Evolutionary conservation across 768 basidiomycete genomes (phyloP).

Genomic region (Auricularia sp.): DNA sequence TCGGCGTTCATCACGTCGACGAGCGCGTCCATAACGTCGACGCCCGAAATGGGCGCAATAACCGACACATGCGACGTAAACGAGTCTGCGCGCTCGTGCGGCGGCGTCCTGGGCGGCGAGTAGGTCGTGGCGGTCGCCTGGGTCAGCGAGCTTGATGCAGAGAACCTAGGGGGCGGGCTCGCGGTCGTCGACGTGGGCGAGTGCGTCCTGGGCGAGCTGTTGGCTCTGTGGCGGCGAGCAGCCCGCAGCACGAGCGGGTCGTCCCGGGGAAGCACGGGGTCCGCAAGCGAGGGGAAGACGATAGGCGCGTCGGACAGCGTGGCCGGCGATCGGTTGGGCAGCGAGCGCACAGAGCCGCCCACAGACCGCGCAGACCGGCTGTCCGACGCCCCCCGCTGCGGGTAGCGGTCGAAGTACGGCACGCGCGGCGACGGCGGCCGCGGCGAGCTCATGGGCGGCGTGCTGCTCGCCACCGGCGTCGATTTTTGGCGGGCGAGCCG

Average conservation of each 20-base stretch:
- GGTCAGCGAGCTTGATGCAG: constrained; percentile 4
- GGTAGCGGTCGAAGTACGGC: neutral
- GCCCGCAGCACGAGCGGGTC: neutral
- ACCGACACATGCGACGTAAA: constrained; percentile 39
- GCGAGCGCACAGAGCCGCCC: neutral
- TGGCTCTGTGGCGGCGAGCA: neutral
- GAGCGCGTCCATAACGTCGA: constrained; percentile 74
- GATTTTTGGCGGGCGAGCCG: neutral
- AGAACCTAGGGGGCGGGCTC: constrained; percentile 1
- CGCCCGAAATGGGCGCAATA: constrained; percentile 65
- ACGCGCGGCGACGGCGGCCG: neutral
- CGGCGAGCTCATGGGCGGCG: neutral
- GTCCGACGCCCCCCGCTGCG: neutral
- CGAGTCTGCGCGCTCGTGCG: neutral
- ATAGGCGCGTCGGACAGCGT: neutral
- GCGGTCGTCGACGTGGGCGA: neutral
- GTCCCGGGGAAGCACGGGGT: neutral
- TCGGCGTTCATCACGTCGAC: constrained; percentile 81
- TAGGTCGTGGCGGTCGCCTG: constrained; percentile 4
- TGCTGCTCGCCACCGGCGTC: neutral
- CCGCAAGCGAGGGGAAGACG: neutral
- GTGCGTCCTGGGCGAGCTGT: neutral
- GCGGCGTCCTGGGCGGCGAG: neutral
- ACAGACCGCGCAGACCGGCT: neutral
- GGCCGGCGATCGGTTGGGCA: neutral